Percentiles rank a stretch among this genome's conserved stretches.
Evolutionary conservation across 2,329 filamentous ascomycete genomes (phyloP).

Genomic region (Aureobasidium sp.): DNA sequence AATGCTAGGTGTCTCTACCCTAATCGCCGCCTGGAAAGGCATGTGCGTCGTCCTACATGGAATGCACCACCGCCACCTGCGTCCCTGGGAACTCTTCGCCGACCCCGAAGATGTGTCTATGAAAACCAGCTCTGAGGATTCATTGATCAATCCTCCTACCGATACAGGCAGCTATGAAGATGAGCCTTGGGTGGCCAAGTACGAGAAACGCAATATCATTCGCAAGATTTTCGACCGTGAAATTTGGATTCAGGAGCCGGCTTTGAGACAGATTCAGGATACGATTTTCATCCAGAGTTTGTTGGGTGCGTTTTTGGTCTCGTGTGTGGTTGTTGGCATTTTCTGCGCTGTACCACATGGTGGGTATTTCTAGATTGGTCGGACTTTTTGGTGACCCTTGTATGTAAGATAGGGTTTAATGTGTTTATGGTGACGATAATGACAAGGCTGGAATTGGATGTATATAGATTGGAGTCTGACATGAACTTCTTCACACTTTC

Average conservation of each 20-base stretch:
- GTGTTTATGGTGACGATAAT: neutral
- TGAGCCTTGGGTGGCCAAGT: slow-evolving; percentile 66
- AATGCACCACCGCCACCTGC: slow-evolving; percentile 66
- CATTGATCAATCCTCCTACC: slow-evolving; percentile 47
- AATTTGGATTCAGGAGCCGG: slow-evolving; percentile 71
- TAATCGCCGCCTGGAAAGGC: slow-evolving; percentile 66
- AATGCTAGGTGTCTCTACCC: slow-evolving; percentile 60
- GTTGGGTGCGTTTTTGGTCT: slow-evolving; percentile 48
- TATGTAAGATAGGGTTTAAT: neutral
- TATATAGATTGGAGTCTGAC: neutral
- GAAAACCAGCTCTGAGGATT: slow-evolving; percentile 19
- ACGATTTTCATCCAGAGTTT: slow-evolving; percentile 67
- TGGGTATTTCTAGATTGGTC: neutral
- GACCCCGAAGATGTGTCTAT: slow-evolving; percentile 36
- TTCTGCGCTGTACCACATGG: slow-evolving; percentile 56
- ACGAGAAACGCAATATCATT: slow-evolving; percentile 59
- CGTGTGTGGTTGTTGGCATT: slow-evolving; percentile 50
- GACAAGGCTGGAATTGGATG: neutral
- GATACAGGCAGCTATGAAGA: slow-evolving; percentile 58
- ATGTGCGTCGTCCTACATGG: slow-evolving; percentile 73
- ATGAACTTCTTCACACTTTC: too few relatives aligned
- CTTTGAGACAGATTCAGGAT: slow-evolving; percentile 67
- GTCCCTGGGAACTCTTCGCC: slow-evolving; percentile 63
- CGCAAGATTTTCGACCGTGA: slow-evolving; percentile 70
- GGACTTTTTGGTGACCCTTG: rapidly evolving